A percentile compares a stretch with the other conserved stretches of the same genome.
Conservation (phyloP, 2,329 filamentous ascomycete genomes). For the Cladophialophora exuberans region DNA sequence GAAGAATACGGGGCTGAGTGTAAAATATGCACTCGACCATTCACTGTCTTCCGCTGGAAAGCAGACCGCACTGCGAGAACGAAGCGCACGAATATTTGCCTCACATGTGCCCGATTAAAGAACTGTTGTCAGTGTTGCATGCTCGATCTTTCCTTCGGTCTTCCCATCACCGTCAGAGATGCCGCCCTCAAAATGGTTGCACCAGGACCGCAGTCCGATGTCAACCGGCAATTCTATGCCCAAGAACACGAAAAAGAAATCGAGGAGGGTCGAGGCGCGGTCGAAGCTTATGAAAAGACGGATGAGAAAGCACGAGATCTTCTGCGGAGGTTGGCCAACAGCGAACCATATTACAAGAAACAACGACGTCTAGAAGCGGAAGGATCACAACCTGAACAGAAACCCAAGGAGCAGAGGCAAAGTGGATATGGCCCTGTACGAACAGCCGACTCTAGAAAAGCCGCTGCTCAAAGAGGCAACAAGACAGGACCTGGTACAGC, state of each 20-base stretch:
- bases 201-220: slow-evolving; percentile 84
- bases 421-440: slow-evolving; percentile 68
- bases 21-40: slow-evolving; percentile 89
- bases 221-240: slow-evolving; percentile 97
- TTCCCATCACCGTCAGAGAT: slow-evolving; percentile 93
- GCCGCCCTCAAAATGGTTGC: slow-evolving; percentile 97
- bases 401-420: slow-evolving; percentile 46
- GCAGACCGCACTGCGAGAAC: slow-evolving; percentile 87
- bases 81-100: slow-evolving; percentile 91
- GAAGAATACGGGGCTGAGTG: slow-evolving; percentile 90
- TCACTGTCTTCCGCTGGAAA: slow-evolving; percentile 95
- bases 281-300: slow-evolving; percentile 93
- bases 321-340: slow-evolving; percentile 79
- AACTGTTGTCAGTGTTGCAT: slow-evolving; percentile 99
- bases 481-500: slow-evolving; percentile 54
- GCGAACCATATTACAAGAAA: slow-evolving; percentile 93
- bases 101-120: slow-evolving; percentile 95
- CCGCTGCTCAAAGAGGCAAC: slow-evolving; percentile 43
- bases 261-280: slow-evolving; percentile 81
- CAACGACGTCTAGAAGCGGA: slow-evolving; percentile 72
- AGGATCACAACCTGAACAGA: slow-evolving; percentile 42
- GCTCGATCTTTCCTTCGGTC: slow-evolving; percentile 93
- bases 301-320: slow-evolving; percentile 95
- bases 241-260: slow-evolving; percentile 96
- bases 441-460: slow-evolving; percentile 62